Evolutionary conservation across 129 eudicot genomes (phyloP).

Genomic region (Oenanthe sinensis): DNA sequence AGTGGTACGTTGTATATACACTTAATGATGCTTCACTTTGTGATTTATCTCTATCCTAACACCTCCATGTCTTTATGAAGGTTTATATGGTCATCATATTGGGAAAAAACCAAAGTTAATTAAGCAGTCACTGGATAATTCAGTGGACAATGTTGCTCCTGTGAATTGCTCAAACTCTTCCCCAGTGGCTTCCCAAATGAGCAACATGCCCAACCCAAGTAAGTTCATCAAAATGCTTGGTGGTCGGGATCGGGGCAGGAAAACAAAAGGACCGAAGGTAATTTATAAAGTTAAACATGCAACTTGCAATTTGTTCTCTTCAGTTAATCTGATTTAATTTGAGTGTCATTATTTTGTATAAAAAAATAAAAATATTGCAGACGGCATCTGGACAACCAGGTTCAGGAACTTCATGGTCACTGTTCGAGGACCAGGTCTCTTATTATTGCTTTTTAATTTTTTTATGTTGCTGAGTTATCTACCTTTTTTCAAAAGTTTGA

Average conservation of each 20-base stretch:
- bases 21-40: constrained; percentile 18
- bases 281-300: background rate
- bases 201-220: constrained; percentile 84
- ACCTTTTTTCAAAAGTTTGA: background rate
- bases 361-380: constrained; percentile 35
- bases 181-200: constrained; percentile 90
- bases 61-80: constrained; percentile 17
- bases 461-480: background rate
- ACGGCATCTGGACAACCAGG: constrained; percentile 57
- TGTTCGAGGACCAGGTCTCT: constrained; percentile 82
- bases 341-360: background rate
- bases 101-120: constrained; percentile 47
- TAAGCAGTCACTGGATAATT: constrained; percentile 44
- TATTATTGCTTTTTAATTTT: background rate
- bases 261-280: constrained; percentile 78
- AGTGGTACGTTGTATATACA: constrained; percentile 43
- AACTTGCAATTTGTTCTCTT: background rate
- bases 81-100: constrained; percentile 44
- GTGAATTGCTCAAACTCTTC: constrained; percentile 47
- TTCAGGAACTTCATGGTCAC: constrained; percentile 83
- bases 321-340: constrained; percentile 1
- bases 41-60: constrained; percentile 2
- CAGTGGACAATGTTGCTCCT: constrained; percentile 41
- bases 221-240: constrained; percentile 64
- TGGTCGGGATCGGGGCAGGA: constrained; percentile 70